Conservation (phyloP, 202 grass and related monocot genomes). For the Musa balbisiana region DNA sequence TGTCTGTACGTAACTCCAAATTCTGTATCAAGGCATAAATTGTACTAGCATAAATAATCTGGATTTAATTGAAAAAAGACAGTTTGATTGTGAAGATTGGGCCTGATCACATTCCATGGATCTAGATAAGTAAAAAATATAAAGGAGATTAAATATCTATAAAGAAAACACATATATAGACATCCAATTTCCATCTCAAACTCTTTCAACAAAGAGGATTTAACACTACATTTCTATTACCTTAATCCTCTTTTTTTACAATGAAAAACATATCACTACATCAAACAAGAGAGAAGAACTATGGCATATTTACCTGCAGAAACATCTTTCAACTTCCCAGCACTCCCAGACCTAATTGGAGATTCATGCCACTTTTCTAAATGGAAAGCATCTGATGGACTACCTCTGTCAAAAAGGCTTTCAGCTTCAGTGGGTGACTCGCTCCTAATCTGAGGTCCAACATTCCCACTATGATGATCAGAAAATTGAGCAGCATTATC, state of each 20-base stretch:
- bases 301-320: conserved; percentile 32
- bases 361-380: conserved; percentile 45
- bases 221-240: too few relatives aligned
- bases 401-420: conserved; percentile 41
- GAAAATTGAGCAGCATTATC: conserved; percentile 44
- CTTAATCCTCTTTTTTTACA: not conserved
- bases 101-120: not conserved
- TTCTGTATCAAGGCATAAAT: not conserved
- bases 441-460: conserved; percentile 68
- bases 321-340: conserved; percentile 34
- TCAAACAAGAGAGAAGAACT: not conserved
- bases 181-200: not conserved
- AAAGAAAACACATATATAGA: not conserved
- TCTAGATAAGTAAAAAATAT: not conserved
- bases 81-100: not conserved
- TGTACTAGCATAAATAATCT: not conserved
- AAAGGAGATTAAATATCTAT: not conserved
- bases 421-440: conserved; percentile 50
- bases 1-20: not conserved
- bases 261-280: not conserved
- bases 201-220: not conserved
- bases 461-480: conserved; percentile 59
- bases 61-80: not conserved
- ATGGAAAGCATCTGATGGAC: conserved; percentile 39
- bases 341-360: conserved; percentile 33